phyloP scores from a whole-genome alignment of 306 rosid genomes.

The Comarum palustre region DNA sequence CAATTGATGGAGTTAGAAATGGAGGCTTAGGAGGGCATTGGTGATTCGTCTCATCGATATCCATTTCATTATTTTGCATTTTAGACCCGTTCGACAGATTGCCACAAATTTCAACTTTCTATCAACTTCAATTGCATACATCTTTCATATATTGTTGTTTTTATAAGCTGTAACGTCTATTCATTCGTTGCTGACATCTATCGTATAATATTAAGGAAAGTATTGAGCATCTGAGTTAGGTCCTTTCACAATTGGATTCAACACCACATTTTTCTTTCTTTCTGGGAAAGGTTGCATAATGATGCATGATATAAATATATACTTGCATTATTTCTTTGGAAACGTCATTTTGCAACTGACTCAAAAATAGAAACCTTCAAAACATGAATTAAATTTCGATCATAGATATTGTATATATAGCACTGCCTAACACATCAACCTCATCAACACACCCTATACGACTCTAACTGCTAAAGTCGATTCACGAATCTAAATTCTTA shows the following conservation, averaged over 20 bases:
- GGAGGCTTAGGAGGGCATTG: conserved; percentile 1
- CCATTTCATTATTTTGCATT: neutral
- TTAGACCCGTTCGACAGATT: neutral
- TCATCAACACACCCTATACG: neutral
- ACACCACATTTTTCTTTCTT: neutral
- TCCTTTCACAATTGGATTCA: neutral
- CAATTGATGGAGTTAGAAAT: conserved; percentile 6
- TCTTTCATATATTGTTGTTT: neutral
- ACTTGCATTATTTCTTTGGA: neutral
- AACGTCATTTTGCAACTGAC: neutral
- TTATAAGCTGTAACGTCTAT: neutral
- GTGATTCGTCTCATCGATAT: conserved; percentile 10
- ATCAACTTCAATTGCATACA: neutral
- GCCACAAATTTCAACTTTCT: neutral
- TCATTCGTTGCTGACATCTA: neutral
- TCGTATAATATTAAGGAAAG: neutral
- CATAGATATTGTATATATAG: neutral
- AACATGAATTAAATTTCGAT: neutral
- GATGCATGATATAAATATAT: neutral
- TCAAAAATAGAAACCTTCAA: neutral
- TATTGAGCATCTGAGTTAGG: neutral
- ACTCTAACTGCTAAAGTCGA: neutral
- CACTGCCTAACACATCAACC: neutral
- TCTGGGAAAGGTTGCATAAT: neutral
- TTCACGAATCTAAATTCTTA: neutral